Base-by-base conservation (phyloP, 1,284 basidiomycete species). In the Phenoliferia sp. region DNA sequence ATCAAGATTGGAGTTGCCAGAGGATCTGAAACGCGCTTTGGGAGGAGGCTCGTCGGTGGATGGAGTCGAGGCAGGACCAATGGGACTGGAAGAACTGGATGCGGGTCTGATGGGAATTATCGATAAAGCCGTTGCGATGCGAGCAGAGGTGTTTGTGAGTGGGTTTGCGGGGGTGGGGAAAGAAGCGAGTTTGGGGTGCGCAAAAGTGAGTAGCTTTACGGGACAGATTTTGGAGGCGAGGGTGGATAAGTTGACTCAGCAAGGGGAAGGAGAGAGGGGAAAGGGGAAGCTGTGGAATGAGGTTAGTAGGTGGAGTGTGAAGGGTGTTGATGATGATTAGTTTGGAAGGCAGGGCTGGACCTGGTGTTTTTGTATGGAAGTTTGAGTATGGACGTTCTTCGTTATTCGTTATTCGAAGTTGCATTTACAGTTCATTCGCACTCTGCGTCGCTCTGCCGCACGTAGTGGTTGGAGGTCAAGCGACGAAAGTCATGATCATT, bases 101-200 rank as follows among this genome's bases (percentile, higher is more conserved):
- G 36, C 71, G n/a, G 77, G 77, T 9, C 44, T 78, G 17, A 48
- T 74, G 22, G 77, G 76, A 9, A 77, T 77, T 59, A 56, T 78
- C 61, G 77, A 78, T 68, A 78, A 78, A 59, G 61, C 65, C 52
- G 63, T 78, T 62, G 74, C 69, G 22, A 65, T 70, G 58, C 61
- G 66, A 36, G 65, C 76, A 7, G 63, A 75, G 61, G 22, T 78
- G 10, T 78, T 78, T 62, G 17, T 78, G 26, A 74, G 72, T 17
- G 76, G 77, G n/a, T 48, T 69, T 15, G 57, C 68, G 12, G 67
- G 67, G 4, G 52, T 60, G 26, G 67, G 62, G 3, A 70, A 66
- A 29, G 59, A 59, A 29, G 65, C 69, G 17, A 59, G 26, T 4
- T 65, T 34, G 16, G 70, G 67, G 12, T 78, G 77, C 62, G 71